Conservation (phyloP, 2,329 filamentous ascomycete species). For the Passalora sequoiae region DNA sequence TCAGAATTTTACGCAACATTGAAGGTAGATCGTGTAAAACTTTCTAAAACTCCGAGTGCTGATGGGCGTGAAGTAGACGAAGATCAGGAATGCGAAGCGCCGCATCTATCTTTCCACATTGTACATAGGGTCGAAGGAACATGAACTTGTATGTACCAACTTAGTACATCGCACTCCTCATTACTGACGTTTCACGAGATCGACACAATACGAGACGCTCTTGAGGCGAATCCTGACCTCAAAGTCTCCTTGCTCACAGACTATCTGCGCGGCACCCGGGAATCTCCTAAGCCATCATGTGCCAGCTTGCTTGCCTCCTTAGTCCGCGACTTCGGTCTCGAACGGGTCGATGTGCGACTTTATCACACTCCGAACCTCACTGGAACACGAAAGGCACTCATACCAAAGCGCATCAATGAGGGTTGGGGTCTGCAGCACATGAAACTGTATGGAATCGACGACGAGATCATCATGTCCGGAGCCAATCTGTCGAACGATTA, state of each 20-base stretch:
- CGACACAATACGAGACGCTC: slow-evolving; percentile 66
- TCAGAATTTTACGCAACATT: slow-evolving; percentile 86
- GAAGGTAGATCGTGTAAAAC: slow-evolving; percentile 57
- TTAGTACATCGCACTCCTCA: neutral
- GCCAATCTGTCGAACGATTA: slow-evolving; percentile 92
- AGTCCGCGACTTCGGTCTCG: slow-evolving; percentile 74
- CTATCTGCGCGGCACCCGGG: slow-evolving; percentile 81
- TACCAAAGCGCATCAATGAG: slow-evolving; percentile 90
- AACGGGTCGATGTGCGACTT: slow-evolving; percentile 89
- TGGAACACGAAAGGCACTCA: slow-evolving; percentile 72
- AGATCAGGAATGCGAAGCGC: slow-evolving; percentile 71
- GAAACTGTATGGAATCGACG: slow-evolving; percentile 95
- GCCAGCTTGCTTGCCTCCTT: slow-evolving; percentile 82
- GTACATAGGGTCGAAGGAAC: slow-evolving; percentile 91
- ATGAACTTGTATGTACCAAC: slow-evolving; percentile 61
- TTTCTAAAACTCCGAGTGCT: slow-evolving; percentile 3
- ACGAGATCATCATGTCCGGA: slow-evolving; percentile 92
- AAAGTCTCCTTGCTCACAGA: slow-evolving; percentile 88
- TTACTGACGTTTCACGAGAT: slow-evolving; percentile 49
- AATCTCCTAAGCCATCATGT: slow-evolving; percentile 78
- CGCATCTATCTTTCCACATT: slow-evolving; percentile 91
- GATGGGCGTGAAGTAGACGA: slow-evolving; percentile 50
- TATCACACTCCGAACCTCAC: slow-evolving; percentile 96
- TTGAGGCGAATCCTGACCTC: slow-evolving; percentile 68
- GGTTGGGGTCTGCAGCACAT: slow-evolving; percentile 98